Base-by-base conservation (phyloP, 1,139 yeast species). In the Protomyces inundatus region DNA sequence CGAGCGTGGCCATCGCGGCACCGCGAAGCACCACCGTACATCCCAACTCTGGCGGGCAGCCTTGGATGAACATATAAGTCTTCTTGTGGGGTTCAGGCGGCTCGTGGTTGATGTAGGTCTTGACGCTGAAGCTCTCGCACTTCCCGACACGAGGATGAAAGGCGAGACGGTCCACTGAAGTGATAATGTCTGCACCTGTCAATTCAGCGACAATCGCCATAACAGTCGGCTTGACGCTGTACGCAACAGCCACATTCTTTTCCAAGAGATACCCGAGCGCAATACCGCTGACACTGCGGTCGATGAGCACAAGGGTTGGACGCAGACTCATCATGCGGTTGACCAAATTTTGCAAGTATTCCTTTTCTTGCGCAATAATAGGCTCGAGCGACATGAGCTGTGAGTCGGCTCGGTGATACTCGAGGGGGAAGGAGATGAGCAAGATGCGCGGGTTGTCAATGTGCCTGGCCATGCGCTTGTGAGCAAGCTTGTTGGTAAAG, bases 1-100 rank as follows among this genome's bases (percentile, higher is more conserved):
- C 81, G 67, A 91, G 75, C 0, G 80, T 72, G 1, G 83, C 85
- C 66, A 70, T 68, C 68, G 82, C 81, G 0, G 84, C 86, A 1
- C 98, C 98, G 66, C 98, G 79, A 34, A 95, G 76, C 6, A 88
- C 79, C 23, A 93, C 81, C 0, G 98, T 90, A 55, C 93, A 87
- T 0, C 98, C 98, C 0, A 86, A 76, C 52, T 83, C 83, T 32
- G 82, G 79, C 55, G 87, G 85, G 69, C 90, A 86, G 0, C 97
- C 98, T 1, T 86, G 82, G 65, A 95, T 82, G 69, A 82, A 88
- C 14, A 90, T 81, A 72, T 86, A 89, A 0, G 95, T 84, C 71
- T 90, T 88, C 12, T 86, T 81, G 0, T 77, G 68, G 9, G 55
- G 54, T 33, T 30, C 23, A 10, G 55, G 52, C 64, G 83, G 79